Evolutionary conservation across 164 flowering plant genomes (phyloP), one percentile per base, ranked within the genome.

Genomic region (Vitis labrusca): DNA sequence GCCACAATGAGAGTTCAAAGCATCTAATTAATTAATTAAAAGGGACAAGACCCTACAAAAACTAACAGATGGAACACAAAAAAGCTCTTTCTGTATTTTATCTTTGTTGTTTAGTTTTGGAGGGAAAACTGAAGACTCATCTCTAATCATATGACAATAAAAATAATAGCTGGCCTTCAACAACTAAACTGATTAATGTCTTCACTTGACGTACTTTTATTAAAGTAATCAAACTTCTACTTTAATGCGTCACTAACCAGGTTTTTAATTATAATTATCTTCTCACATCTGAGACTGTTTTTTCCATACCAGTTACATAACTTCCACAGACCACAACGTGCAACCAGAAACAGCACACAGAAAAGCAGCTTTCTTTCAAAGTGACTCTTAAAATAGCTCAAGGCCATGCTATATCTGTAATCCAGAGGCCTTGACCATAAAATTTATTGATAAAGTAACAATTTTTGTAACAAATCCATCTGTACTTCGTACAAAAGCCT

Each of bases 291-390:
- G 13, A 58, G 27, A 63, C 32, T 30, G 32, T 37, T 15, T 15
- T 15, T 64, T 2, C 66, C 50, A 23, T 12, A 65, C 27, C 16
- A 61, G 61, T 66, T 61, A 62, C 50, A 60, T 48, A 27, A 67
- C 19, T 56, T 48, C 63, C 44, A 3, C 44, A 48, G 44, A 30
- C 56, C 27, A 48, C 66, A 23, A 37, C 13, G 50, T 32, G 19
- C 66, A 19, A 50, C 32, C 30, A 49, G 51, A 64, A 16, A 50
- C 30, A 64, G 10, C 14, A 19, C 54, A 64, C 10, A 15, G 15
- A 27, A 73, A 63, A 63, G 70, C 62, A 69, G 58, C 65, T 73
- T 73, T 68, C 60, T 64, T 56, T 57, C 32, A 37, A 32, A 30
- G 13, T 63, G 51, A 63, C 61, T 61, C 72, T 63, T 58, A 68